Evolutionary conservation across 768 basidiomycete species (phyloP).

Genomic region (Leccinum imitatum): DNA sequence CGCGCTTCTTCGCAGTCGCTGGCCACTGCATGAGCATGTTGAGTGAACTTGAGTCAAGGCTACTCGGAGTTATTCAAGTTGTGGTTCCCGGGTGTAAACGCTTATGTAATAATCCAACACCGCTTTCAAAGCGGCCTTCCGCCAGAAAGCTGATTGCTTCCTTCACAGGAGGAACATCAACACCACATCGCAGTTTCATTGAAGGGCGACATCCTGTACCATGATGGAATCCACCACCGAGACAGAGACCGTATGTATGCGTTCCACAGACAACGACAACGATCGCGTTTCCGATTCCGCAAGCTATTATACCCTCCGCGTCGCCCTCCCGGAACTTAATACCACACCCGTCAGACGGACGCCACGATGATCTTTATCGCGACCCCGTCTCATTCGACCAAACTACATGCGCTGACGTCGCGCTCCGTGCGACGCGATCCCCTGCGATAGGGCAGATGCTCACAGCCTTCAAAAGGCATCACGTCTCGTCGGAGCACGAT

Average conservation of each 20-base stretch:
- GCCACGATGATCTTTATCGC: slow-evolving; percentile 45
- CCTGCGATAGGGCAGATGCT: slow-evolving; percentile 53
- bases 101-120: neutral
- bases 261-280: too few species aligned
- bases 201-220: too few species aligned
- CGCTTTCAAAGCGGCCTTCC: too few species aligned
- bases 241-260: too few species aligned
- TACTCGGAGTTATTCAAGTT: neutral
- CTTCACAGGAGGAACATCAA: too few species aligned
- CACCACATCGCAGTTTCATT: too few species aligned
- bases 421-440: slow-evolving; percentile 65
- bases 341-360: slow-evolving; percentile 34
- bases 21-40: slow-evolving; percentile 5
- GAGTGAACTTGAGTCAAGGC: neutral
- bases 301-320: too few species aligned
- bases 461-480: slow-evolving; percentile 54
- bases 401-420: slow-evolving; percentile 62
- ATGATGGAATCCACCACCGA: too few species aligned
- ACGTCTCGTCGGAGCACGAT: slow-evolving; percentile 30
- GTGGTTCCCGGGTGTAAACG: neutral
- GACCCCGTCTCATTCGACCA: slow-evolving; percentile 73
- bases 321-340: too few species aligned
- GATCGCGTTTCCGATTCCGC: too few species aligned
- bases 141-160: too few species aligned
- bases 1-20: slow-evolving; percentile 27